These are phyloP conservation scores for Pseudocercospora cruenta DNA, from an alignment of 2,329 filamentous ascomycete species.

Conservation along the genomic window DNA sequence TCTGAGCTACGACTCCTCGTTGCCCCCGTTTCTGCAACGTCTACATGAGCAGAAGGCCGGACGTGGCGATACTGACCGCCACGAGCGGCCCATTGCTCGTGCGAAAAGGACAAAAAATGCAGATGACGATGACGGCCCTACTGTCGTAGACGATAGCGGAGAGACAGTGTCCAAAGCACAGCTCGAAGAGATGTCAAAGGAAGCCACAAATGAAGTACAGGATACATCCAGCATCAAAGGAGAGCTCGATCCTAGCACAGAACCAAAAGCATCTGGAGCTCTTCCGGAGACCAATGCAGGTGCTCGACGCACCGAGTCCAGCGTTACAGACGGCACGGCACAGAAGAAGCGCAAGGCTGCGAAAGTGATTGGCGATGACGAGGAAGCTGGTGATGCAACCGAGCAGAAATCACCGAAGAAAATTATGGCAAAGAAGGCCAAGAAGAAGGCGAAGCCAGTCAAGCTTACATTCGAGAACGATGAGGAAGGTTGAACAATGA, in stretches of 20 bases:
- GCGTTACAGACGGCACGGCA: slow-evolving; percentile 29
- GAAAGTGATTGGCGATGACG: slow-evolving; percentile 40
- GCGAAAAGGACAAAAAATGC: slow-evolving; percentile 60
- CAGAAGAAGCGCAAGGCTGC: slow-evolving; percentile 43
- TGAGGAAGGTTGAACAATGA: slow-evolving; percentile 25
- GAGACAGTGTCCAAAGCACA: slow-evolving; percentile 60
- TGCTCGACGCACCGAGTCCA: slow-evolving; percentile 22
- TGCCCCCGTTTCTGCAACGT: slow-evolving; percentile 51
- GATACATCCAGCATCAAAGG: slow-evolving; percentile 28
- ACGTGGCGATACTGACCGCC: slow-evolving; percentile 48
- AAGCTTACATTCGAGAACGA: slow-evolving; percentile 43
- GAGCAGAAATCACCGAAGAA: slow-evolving; percentile 21
- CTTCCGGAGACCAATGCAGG: slow-evolving; percentile 18
- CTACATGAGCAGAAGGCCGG: slow-evolving; percentile 58
- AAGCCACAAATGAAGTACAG: slow-evolving; percentile 1
- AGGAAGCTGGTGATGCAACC: slow-evolving; percentile 24
- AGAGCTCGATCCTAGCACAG: slow-evolving; percentile 24
- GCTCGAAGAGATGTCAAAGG: slow-evolving; percentile 48
- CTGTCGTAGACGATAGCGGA: slow-evolving; percentile 73
- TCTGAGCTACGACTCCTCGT: slow-evolving; percentile 65
- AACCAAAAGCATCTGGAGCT: slow-evolving; percentile 31
- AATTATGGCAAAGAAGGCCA: slow-evolving; percentile 34
- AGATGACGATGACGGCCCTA: slow-evolving; percentile 75
- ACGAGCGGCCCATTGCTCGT: slow-evolving; percentile 49
- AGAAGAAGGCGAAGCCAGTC: slow-evolving; percentile 41